phyloP scores from a whole-genome alignment of 1,284 basidiomycete genomes.

The Rhodofomes roseus region DNA sequence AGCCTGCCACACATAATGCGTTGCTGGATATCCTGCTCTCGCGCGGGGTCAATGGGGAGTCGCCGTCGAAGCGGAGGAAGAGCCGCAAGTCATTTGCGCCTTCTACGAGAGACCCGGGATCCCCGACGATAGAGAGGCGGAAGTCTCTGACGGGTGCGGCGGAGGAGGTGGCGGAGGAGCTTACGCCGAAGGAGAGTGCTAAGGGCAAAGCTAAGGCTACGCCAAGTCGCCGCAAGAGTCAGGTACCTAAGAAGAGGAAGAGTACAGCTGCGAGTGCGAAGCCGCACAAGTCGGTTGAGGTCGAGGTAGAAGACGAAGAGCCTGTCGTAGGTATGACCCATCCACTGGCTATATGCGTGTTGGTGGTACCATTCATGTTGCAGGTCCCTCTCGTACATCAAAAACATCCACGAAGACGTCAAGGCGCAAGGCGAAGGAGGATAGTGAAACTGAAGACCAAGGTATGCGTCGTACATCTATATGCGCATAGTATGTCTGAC shows the following conservation, averaged over 20 bases:
- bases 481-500: neutral
- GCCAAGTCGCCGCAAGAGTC: neutral
- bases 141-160: constrained; percentile 5
- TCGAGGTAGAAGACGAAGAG: neutral
- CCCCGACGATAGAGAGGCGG: neutral
- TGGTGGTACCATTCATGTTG: neutral
- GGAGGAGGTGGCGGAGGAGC: neutral
- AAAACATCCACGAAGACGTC: neutral
- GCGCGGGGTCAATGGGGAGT: constrained; percentile 40
- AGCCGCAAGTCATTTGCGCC: constrained; percentile 1
- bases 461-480: neutral
- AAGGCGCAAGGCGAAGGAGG: neutral
- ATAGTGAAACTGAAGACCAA: neutral
- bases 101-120: neutral
- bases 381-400: neutral
- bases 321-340: neutral
- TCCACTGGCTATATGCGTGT: neutral
- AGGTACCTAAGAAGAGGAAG: neutral
- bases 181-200: neutral
- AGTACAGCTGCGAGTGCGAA: neutral
- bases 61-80: constrained; percentile 28
- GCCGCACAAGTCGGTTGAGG: neutral
- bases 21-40: constrained; percentile 38
- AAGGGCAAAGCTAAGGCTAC: neutral
- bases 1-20: constrained; percentile 35